Base-by-base conservation (phyloP, 179 eudicot genomes). In the Camellia oleifera region DNA sequence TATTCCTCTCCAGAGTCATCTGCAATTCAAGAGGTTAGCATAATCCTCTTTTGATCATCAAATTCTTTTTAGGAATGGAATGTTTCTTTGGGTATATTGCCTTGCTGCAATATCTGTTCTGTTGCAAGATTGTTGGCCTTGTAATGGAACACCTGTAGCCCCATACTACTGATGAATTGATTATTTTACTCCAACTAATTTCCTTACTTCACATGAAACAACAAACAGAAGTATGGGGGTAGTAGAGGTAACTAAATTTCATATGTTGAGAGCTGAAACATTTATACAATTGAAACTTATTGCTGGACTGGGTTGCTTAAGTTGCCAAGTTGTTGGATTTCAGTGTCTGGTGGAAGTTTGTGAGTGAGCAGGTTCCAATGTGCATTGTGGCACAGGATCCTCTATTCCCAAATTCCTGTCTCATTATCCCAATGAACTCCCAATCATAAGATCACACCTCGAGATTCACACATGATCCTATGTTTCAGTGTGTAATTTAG, bases 1-100 rank as follows among this genome's bases (percentile, higher is more conserved):
- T 90, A 92, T 12, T 88, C 94, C 15, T 79, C 87, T 58, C 83
- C 87, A n/a, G 77, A 85, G 75, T 82, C 83, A 65, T 52, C 73
- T 15, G 72, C 58, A 81, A 50, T 58, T 60, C 15, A 53, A 7
- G 7, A 17, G 40, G 65, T 76, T 40, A 69, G 53, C 20, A 62
- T 50, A 70, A 46, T 68, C 14, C 62, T 68, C 69, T 73, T 56
- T 54, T 3, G 8, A 26, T 73, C 42, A 5, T 58, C 48, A 26
- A 17, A 53, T 13, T 53, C 2, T 6, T 26, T 26, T 50, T 5
- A 13, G 13, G 4, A 26, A 12, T 6, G 17, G 20, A 45, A 69
- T 20, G 4, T 10, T 72, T 9, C 18, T 1, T 72, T 53, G 11
- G 75, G 62, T 23, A 23, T 23, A 52, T 52, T 72, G 42, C n/a